Evolutionary conservation across 768 basidiomycete species (phyloP).

Genomic region (Pleurotus ostreatus): DNA sequence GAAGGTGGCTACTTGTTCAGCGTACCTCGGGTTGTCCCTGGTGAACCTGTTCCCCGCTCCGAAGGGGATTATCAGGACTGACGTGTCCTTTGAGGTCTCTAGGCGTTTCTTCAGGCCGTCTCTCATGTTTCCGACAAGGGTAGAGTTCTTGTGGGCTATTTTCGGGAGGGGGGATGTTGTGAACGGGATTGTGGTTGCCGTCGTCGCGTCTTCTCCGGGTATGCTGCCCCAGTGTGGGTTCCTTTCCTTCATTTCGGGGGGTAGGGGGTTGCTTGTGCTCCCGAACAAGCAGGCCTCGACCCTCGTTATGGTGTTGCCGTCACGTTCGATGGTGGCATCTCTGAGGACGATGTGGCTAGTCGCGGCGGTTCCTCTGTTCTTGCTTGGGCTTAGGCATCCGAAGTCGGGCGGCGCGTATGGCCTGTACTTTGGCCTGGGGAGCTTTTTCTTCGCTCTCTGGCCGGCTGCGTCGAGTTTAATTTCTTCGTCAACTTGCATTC

Average conservation of each 20-base stretch:
- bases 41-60: background rate
- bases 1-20: background rate
- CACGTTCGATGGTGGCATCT: too few relatives aligned
- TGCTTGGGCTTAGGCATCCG: too few relatives aligned
- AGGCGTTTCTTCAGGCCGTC: background rate
- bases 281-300: background rate
- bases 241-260: too few relatives aligned
- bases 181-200: background rate
- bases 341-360: too few relatives aligned
- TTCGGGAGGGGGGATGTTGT: background rate
- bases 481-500: background rate
- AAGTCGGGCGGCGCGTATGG: background rate
- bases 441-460: background rate
- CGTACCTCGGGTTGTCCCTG: background rate
- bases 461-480: background rate
- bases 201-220: background rate
- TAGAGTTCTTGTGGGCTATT: background rate
- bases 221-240: conserved; percentile 1
- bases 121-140: background rate
- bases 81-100: background rate
- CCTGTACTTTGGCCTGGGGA: background rate
- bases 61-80: background rate
- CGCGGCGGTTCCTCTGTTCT: too few relatives aligned
- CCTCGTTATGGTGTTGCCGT: background rate
- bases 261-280: background rate